These are phyloP conservation scores for Kluyveromyces wickerhamii DNA, from an alignment of 805 yeast species.

Conservation along the genomic window DNA sequence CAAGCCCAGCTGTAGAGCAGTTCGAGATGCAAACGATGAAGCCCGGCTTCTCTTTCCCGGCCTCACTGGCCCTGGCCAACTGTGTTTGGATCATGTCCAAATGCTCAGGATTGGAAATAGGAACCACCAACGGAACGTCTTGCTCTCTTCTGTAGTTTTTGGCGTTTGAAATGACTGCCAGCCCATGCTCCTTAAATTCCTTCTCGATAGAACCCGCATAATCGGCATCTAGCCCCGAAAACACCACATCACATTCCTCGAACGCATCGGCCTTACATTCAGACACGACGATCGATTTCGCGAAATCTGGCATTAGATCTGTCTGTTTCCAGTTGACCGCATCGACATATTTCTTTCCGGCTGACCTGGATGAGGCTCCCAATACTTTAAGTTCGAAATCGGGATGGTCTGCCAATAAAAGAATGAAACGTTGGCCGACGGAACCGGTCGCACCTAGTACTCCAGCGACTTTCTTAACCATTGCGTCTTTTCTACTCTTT, in stretches of 20 bases:
- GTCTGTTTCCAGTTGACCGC: slow-evolving; percentile 96
- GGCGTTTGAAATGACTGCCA: slow-evolving; percentile 87
- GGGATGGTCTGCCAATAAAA: slow-evolving; percentile 79
- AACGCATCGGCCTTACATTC: slow-evolving; percentile 75
- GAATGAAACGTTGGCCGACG: slow-evolving; percentile 93
- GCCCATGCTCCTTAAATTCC: slow-evolving; percentile 72
- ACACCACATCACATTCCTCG: slow-evolving; percentile 86
- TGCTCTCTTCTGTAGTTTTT: slow-evolving; percentile 87
- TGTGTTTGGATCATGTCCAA: slow-evolving; percentile 60
- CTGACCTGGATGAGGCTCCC: slow-evolving; percentile 92
- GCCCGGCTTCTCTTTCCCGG: slow-evolving; percentile 59
- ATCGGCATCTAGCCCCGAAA: slow-evolving; percentile 90
- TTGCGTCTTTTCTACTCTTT: slow-evolving; percentile 11
- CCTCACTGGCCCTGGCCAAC: slow-evolving; percentile 44
- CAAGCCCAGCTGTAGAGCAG: slow-evolving; percentile 97
- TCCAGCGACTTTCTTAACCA: slow-evolving; percentile 49
- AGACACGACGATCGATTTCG: slow-evolving; percentile 54
- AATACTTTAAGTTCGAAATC: slow-evolving; percentile 75
- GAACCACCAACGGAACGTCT: slow-evolving; percentile 88
- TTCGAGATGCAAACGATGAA: slow-evolving; percentile 91
- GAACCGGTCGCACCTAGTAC: slow-evolving; percentile 97
- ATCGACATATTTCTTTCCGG: slow-evolving; percentile 77
- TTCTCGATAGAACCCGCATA: slow-evolving; percentile 89
- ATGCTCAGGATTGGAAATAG: slow-evolving; percentile 91
- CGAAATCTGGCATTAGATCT: slow-evolving; percentile 61